phyloP scores from a whole-genome alignment of 2,329 filamentous ascomycete species.

The Gremmenia infestans region DNA sequence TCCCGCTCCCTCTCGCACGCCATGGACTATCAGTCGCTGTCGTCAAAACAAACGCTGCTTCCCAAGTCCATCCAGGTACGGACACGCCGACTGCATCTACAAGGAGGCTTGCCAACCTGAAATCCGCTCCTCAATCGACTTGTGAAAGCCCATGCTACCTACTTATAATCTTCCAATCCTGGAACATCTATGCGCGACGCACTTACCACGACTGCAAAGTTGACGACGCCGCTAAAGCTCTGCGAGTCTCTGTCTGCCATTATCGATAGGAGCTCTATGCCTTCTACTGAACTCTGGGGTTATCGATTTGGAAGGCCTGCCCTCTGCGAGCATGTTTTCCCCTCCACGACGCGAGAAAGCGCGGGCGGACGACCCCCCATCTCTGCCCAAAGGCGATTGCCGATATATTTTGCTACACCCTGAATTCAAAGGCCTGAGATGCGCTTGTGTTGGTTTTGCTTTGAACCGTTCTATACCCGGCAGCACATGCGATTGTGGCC shows the following conservation, averaged over 20 bases:
- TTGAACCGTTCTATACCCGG: conserved; percentile 49
- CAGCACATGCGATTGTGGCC: conserved; percentile 53
- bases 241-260: conserved; percentile 2
- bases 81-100: background rate
- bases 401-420: conserved; percentile 54
- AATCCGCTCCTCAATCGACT: background rate
- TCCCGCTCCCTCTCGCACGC: conserved; percentile 1
- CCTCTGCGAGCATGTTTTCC: conserved; percentile 23
- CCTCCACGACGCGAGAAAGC: conserved; percentile 28
- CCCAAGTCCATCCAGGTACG: background rate
- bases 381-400: conserved; percentile 53
- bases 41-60: background rate
- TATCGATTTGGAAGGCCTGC: conserved; percentile 18
- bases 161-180: background rate
- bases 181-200: conserved; percentile 1
- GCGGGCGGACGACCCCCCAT: conserved; percentile 37
- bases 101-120: background rate
- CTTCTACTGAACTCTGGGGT: conserved; percentile 20
- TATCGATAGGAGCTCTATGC: conserved; percentile 20
- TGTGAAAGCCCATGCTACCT: background rate
- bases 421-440: conserved; percentile 53
- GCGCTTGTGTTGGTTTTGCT: conserved; percentile 53
- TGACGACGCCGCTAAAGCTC: background rate
- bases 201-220: background rate
- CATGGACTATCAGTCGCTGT: conserved; percentile 8